A percentile compares a stretch with the other conserved stretches of the same genome.
Conservation (phyloP, 2,329 filamentous ascomycete genomes). For the Parascedosporium putredinis region DNA sequence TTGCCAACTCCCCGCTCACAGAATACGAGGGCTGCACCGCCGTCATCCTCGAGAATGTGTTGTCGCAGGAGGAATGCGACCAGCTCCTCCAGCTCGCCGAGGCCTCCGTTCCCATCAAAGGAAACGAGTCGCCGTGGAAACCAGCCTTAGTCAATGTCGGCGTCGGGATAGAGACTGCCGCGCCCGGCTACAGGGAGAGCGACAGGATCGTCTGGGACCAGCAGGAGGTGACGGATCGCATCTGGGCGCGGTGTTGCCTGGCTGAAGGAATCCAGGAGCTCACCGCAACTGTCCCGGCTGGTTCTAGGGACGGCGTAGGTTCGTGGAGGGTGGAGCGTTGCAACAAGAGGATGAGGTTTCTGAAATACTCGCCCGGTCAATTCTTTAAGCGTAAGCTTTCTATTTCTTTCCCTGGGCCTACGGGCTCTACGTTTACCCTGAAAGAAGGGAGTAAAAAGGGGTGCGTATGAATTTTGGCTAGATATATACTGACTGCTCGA, state of each 20-base stretch:
- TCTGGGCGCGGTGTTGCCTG: slow-evolving; percentile 49
- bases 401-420: neutral
- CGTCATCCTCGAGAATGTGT: slow-evolving; percentile 48
- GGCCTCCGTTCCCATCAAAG: slow-evolving; percentile 15
- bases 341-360: slow-evolving; percentile 66
- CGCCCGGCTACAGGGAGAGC: slow-evolving; percentile 50
- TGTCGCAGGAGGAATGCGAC: slow-evolving; percentile 47
- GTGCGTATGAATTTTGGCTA: no score
- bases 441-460: no score
- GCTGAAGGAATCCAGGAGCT: slow-evolving; percentile 29
- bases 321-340: slow-evolving; percentile 38
- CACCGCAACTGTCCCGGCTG: slow-evolving; percentile 21
- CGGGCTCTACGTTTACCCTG: neutral
- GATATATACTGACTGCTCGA: neutral
- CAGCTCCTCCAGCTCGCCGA: slow-evolving; percentile 41
- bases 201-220: slow-evolving; percentile 71
- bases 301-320: slow-evolving; percentile 3
- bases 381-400: slow-evolving; percentile 50
- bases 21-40: slow-evolving; percentile 44
- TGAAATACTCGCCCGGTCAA: slow-evolving; percentile 61
- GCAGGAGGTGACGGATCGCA: slow-evolving; percentile 45
- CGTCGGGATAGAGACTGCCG: slow-evolving; percentile 45
- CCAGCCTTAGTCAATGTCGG: slow-evolving; percentile 61
- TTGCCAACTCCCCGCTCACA: slow-evolving; percentile 32
- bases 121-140: slow-evolving; percentile 39